Percentiles rank a stretch among this genome's conserved stretches.
phyloP scores from a whole-genome alignment of 768 basidiomycete species.

The Hygrophorus russula region DNA sequence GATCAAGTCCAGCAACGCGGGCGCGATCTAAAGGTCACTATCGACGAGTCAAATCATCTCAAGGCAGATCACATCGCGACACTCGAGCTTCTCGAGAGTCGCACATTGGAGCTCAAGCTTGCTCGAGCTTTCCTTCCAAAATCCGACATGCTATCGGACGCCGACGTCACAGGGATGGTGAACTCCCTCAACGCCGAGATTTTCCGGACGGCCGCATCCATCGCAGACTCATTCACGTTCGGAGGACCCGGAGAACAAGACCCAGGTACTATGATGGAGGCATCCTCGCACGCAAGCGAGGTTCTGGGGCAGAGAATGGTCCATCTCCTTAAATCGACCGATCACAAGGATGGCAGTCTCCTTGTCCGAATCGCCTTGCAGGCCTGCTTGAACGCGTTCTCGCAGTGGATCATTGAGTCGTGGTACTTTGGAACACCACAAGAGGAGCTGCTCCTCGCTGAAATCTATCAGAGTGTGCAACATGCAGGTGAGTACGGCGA shows the following conservation, averaged over 20 bases:
- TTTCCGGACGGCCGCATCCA: conserved; percentile 35
- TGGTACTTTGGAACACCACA: conserved; percentile 42
- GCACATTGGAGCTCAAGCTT: conserved; percentile 37
- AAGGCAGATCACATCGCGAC: conserved; percentile 13
- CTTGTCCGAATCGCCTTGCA: conserved; percentile 34
- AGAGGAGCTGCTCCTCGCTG: conserved; percentile 31
- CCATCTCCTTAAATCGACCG: conserved; percentile 23
- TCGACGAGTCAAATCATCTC: conserved; percentile 6
- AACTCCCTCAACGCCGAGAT: conserved; percentile 38
- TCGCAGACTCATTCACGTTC: conserved; percentile 32
- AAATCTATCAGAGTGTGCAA: conserved; percentile 31
- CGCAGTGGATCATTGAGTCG: conserved; percentile 37
- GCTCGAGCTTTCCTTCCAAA: conserved; percentile 38
- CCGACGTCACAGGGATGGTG: conserved; percentile 36
- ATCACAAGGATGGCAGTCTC: conserved; percentile 29
- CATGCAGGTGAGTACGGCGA: conserved; percentile 24
- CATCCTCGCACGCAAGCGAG: conserved; percentile 17
- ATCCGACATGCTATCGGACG: conserved; percentile 33
- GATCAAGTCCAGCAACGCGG: conserved; percentile 23
- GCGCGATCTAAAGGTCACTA: conserved; percentile 15
- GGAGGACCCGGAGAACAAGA: conserved; percentile 9
- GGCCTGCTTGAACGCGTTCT: conserved; percentile 32
- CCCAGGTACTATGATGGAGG: conserved; percentile 14
- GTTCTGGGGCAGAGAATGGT: conserved; percentile 24
- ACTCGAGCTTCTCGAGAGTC: conserved; percentile 23